phyloP scores from a whole-genome alignment of 2,329 filamentous ascomycete species.

The Pseudogymnoascus sp. region DNA sequence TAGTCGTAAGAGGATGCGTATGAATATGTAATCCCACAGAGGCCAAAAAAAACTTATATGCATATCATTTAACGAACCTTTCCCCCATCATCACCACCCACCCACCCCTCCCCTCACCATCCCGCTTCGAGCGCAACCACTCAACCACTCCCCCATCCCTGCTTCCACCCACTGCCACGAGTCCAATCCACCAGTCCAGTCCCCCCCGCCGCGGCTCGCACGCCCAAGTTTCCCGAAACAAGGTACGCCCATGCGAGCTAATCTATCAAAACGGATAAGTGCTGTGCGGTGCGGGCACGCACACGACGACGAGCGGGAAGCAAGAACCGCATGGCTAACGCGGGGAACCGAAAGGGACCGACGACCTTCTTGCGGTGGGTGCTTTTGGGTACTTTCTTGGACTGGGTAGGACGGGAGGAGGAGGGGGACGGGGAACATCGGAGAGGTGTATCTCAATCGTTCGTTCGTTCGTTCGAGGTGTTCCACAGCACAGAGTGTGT shows the following conservation, averaged over 20 bases:
- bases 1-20: neutral
- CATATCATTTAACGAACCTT: neutral
- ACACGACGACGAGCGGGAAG: neutral
- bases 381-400: too few species aligned
- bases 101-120: neutral
- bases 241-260: neutral
- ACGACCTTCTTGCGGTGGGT: too few species aligned
- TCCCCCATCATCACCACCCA: neutral
- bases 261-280: neutral
- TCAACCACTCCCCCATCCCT: neutral
- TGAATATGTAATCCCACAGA: neutral
- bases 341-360: neutral
- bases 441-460: neutral
- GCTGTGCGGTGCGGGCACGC: neutral
- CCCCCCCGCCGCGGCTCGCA: neutral
- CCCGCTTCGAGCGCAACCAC: neutral
- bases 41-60: neutral
- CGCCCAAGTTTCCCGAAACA: neutral
- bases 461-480: neutral
- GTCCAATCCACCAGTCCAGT: neutral
- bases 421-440: too few species aligned
- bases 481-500: neutral
- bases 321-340: neutral
- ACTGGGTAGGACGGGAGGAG: too few species aligned
- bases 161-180: neutral